These are phyloP conservation scores for Purshia tridentata DNA, from an alignment of 306 rosid species.

Conservation along the genomic window DNA sequence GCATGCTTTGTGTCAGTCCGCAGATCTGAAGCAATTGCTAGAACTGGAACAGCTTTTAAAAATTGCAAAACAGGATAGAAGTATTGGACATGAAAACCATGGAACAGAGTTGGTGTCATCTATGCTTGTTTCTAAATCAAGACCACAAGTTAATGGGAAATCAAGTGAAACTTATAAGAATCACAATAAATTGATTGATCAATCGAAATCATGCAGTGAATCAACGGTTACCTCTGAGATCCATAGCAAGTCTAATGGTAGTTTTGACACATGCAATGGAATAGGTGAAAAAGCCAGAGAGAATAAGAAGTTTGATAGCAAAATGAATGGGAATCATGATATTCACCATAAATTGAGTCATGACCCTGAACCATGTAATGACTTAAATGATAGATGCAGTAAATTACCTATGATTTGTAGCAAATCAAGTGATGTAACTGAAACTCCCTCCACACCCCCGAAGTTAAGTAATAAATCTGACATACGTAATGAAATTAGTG, in stretches of 20 bases:
- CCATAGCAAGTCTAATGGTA: conserved; percentile 40
- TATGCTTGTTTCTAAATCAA: conserved; percentile 33
- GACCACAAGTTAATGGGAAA: conserved; percentile 32
- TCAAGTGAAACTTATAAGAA: conserved; percentile 31
- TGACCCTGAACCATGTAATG: conserved; percentile 62
- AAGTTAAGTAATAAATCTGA: conserved; percentile 49
- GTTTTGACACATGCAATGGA: conserved; percentile 37
- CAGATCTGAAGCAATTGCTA: conserved; percentile 83
- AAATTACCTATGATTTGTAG: conserved; percentile 49
- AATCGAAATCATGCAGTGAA: conserved; percentile 37
- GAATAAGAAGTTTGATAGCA: conserved; percentile 40
- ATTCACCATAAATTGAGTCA: conserved; percentile 43
- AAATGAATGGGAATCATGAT: conserved; percentile 55
- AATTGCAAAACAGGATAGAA: conserved; percentile 46
- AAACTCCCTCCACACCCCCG: conserved; percentile 38
- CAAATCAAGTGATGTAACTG: conserved; percentile 47
- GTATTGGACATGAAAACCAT: conserved; percentile 32
- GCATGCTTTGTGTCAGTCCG: conserved; percentile 60
- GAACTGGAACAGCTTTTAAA: conserved; percentile 81
- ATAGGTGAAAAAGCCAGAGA: conserved; percentile 40
- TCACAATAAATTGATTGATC: conserved; percentile 31
- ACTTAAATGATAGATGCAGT: conserved; percentile 58
- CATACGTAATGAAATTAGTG: conserved; percentile 37
- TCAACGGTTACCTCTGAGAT: conserved; percentile 47
- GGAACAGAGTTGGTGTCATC: conserved; percentile 26